phyloP scores from a whole-genome alignment of 23 red algal genomes.

The Gracilaria domingensis region DNA sequence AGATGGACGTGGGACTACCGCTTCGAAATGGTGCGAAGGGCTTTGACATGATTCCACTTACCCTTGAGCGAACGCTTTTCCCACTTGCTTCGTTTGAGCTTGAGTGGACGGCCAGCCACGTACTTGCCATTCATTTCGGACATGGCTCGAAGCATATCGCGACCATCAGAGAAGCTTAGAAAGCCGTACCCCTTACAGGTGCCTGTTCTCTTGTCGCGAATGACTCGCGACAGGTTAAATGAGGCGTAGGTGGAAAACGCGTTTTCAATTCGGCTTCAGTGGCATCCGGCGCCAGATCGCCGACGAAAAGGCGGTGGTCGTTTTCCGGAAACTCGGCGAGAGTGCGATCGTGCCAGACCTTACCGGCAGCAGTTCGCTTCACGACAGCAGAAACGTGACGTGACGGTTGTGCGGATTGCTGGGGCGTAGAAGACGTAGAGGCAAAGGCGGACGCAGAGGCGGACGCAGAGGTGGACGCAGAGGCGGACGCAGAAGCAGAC shows the following conservation, averaged over 20 bases:
- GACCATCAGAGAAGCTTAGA: conserved; percentile 73
- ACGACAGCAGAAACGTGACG: background rate
- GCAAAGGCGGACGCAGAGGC: background rate
- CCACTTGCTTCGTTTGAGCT: conserved; percentile 83
- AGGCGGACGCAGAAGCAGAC: background rate
- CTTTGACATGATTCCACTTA: conserved; percentile 68
- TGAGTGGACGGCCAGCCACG: conserved; percentile 80
- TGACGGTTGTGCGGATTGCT: background rate
- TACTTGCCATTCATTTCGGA: conserved; percentile 95
- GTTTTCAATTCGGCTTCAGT: conserved; percentile 62
- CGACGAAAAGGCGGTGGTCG: conserved; percentile 89
- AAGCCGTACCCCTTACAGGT: conserved; percentile 87
- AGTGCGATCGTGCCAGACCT: conserved; percentile 81
- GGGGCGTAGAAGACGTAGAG: background rate
- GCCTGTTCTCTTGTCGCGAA: conserved; percentile 67
- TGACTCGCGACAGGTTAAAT: conserved; percentile 79
- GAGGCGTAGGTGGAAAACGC: conserved; percentile 71
- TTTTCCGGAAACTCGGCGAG: conserved; percentile 70
- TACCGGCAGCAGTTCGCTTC: conserved; percentile 83
- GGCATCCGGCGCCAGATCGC: conserved; percentile 87
- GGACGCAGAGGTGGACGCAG: background rate
- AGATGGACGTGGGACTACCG: background rate
- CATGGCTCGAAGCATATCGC: conserved; percentile 78
- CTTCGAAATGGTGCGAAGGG: conserved; percentile 53
- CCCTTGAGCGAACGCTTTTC: conserved; percentile 73